Conservation (phyloP, 1,284 basidiomycete genomes). For the Irpex rosettiformis region DNA sequence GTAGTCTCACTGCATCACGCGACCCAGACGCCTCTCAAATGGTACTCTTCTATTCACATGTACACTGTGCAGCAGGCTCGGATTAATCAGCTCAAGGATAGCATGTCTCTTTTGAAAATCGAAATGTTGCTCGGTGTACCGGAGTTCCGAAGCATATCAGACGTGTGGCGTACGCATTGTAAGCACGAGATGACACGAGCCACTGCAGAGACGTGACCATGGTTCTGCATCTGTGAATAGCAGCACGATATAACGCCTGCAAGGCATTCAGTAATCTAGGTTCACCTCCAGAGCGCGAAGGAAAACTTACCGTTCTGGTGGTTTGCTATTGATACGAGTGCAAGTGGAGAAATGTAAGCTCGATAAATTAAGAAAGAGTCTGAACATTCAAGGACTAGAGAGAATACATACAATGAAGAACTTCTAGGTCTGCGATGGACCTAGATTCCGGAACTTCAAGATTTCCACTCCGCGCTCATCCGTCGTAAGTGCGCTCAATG, state of each 20-base stretch:
- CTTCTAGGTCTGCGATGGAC: not conserved
- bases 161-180: not conserved
- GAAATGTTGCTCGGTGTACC: not conserved
- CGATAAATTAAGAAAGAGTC: not conserved
- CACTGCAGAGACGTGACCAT: not conserved
- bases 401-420: not conserved
- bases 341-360: not conserved
- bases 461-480: not conserved
- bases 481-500: not conserved
- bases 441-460: not conserved
- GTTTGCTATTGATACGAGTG: not conserved
- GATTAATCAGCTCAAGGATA: not conserved
- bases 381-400: not conserved
- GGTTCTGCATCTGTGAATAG: not conserved
- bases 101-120: not conserved
- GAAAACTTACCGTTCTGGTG: not conserved
- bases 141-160: not conserved
- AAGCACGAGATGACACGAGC: too few species aligned
- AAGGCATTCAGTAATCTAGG: not conserved
- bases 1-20: not conserved
- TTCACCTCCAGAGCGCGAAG: not conserved
- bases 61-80: not conserved
- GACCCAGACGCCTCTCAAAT: not conserved
- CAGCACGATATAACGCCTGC: not conserved
- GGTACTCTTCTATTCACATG: not conserved